These are phyloP conservation scores for Dicorynia guianensis DNA, from an alignment of 306 rosid genomes.

Conservation along the genomic window DNA sequence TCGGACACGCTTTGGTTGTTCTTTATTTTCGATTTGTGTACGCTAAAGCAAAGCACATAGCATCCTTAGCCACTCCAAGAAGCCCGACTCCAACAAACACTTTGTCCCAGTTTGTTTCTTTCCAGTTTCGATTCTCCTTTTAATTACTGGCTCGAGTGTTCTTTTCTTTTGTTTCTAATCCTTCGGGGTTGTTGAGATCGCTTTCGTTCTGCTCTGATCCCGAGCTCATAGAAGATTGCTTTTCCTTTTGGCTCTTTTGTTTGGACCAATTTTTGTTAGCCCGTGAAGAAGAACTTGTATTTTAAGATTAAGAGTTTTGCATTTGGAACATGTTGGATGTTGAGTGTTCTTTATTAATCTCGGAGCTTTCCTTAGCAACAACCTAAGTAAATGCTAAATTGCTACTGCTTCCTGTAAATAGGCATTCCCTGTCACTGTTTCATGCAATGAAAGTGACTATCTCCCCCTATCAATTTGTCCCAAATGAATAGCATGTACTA, in stretches of 20 bases:
- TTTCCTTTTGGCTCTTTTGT: constrained; percentile 54
- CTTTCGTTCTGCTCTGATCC: constrained; percentile 82
- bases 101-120: constrained; percentile 51
- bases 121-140: constrained; percentile 23
- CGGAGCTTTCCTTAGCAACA: constrained; percentile 7
- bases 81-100: constrained; percentile 40
- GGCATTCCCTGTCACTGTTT: constrained; percentile 45
- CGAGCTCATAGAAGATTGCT: constrained; percentile 60
- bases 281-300: background rate
- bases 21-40: constrained; percentile 44
- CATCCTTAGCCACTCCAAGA: constrained; percentile 45
- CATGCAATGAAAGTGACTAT: constrained; percentile 45
- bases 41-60: constrained; percentile 53
- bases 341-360: background rate
- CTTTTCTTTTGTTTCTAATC: background rate
- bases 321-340: background rate
- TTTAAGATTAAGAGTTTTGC: background rate
- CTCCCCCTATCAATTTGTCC: constrained; percentile 20
- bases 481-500: constrained; percentile 11
- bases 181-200: constrained; percentile 39
- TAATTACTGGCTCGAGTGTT: constrained; percentile 49
- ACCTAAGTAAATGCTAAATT: constrained; percentile 2
- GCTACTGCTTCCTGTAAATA: constrained; percentile 22
- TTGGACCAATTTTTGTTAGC: constrained; percentile 62
- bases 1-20: constrained; percentile 40